phyloP scores from a whole-genome alignment of 371 early-diverging fungal genomes.

The Mucor sp. region DNA sequence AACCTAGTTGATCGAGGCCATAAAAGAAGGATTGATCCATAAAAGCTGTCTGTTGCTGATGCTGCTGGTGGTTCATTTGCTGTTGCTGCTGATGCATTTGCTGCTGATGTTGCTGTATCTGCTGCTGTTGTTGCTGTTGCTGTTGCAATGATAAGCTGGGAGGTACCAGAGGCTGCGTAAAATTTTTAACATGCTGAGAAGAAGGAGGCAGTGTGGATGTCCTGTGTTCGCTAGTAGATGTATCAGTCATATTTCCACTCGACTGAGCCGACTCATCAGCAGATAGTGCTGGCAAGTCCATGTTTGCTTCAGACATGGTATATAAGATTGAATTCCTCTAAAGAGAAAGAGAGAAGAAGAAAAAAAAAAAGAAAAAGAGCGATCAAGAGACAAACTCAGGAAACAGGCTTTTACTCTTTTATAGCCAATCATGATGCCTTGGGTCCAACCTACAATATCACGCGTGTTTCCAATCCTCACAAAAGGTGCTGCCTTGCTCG shows the following conservation, averaged over 20 bases:
- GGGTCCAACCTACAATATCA: background rate
- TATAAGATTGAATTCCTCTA: background rate
- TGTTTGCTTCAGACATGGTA: background rate
- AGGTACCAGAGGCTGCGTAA: conserved; percentile 7
- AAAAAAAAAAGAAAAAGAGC: background rate
- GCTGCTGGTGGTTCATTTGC: conserved; percentile 6
- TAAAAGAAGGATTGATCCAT: conserved; percentile 43
- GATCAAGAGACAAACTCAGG: background rate
- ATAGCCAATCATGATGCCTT: background rate
- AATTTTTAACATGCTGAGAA: background rate
- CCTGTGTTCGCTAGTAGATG: background rate
- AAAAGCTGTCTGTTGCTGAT: conserved; percentile 13
- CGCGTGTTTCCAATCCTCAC: background rate
- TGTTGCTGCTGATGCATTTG: conserved; percentile 1
- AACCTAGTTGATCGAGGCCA: conserved; percentile 38
- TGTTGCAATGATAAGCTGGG: conserved; percentile 7
- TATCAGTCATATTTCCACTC: conserved; percentile 13
- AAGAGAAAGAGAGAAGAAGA: background rate
- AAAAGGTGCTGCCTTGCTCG: background rate
- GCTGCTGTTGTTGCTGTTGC: conserved; percentile 9
- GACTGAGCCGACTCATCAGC: conserved; percentile 20
- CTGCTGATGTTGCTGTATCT: conserved; percentile 8
- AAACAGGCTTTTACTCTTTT: background rate
- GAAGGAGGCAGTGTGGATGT: background rate
- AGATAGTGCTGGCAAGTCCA: conserved; percentile 18